Evolutionary conservation across 179 eudicot genomes (phyloP).

Genomic region (Nepenthes alata): DNA sequence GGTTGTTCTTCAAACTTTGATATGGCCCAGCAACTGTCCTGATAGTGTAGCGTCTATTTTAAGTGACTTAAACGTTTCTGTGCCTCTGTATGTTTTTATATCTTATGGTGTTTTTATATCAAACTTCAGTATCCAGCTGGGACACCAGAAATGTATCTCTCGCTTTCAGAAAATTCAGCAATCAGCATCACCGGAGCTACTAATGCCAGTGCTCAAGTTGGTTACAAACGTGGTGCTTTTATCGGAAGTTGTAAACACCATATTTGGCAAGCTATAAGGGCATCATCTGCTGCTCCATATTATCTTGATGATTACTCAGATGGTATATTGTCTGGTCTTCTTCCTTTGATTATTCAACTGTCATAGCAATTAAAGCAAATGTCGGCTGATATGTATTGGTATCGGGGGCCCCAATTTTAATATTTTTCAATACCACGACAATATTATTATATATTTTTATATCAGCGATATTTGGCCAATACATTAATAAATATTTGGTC

Average conservation of each 20-base stretch:
- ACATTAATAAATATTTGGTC: too few relatives aligned
- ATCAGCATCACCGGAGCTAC: constrained; percentile 51
- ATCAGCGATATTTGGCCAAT: too few relatives aligned
- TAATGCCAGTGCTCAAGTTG: constrained; percentile 48
- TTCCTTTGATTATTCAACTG: not conserved
- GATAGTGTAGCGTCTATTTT: not conserved
- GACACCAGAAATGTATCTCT: constrained; percentile 72
- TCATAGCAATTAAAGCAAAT: not conserved
- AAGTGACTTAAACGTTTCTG: not conserved
- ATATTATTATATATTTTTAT: too few relatives aligned
- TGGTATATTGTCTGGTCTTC: constrained; percentile 33
- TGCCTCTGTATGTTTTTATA: not conserved
- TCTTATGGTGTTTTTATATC: constrained; percentile 4
- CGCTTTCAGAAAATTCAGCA: constrained; percentile 59
- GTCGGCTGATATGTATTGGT: not conserved
- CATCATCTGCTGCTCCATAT: constrained; percentile 99
- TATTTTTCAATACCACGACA: not conserved
- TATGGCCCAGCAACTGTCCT: not conserved
- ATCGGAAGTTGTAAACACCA: constrained; percentile 96
- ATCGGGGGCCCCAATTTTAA: not conserved
- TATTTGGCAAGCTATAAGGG: constrained; percentile 95
- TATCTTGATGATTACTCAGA: constrained; percentile 94
- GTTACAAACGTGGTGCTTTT: constrained; percentile 72
- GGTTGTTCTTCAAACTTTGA: constrained; percentile 26
- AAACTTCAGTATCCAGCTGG: constrained; percentile 85